Conservation (phyloP, 768 basidiomycete species). For the Kwoniella sp. region DNA sequence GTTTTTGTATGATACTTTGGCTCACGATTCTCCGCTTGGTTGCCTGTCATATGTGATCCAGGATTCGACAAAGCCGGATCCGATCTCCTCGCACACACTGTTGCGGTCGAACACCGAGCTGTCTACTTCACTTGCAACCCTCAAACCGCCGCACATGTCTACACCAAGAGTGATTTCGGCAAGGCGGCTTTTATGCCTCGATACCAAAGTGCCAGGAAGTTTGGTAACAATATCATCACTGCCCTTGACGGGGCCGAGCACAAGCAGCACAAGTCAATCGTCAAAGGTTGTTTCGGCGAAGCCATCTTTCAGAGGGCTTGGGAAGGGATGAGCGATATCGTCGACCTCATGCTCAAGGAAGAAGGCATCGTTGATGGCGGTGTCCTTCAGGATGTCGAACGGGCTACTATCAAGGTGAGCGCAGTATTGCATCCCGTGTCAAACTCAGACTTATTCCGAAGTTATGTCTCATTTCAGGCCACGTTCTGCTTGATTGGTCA, state of each 20-base stretch:
- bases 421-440: too few relatives aligned
- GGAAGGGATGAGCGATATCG: slow-evolving; percentile 18
- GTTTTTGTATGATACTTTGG: background rate
- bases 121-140: slow-evolving; percentile 35
- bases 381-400: slow-evolving; percentile 16
- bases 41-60: too few relatives aligned
- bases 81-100: slow-evolving; percentile 35
- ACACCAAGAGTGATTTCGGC: slow-evolving; percentile 13
- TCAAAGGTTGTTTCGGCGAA: slow-evolving; percentile 38
- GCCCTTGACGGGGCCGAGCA: slow-evolving; percentile 27
- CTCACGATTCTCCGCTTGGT: too few relatives aligned
- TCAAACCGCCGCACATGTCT: slow-evolving; percentile 9
- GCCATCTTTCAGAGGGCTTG: slow-evolving; percentile 29
- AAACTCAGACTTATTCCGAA: too few relatives aligned
- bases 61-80: slow-evolving; percentile 33
- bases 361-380: slow-evolving; percentile 28
- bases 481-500: slow-evolving; percentile 13
- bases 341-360: slow-evolving; percentile 23
- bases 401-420: slow-evolving; percentile 25
- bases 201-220: slow-evolving; percentile 27
- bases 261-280: slow-evolving; percentile 30
- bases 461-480: background rate
- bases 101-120: slow-evolving; percentile 18
- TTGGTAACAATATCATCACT: slow-evolving; percentile 32
- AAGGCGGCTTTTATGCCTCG: slow-evolving; percentile 27